A percentile compares a stretch with the other conserved stretches of the same genome.
phyloP scores from a whole-genome alignment of 805 yeast genomes.

The Saccharomycopsis fodiens region DNA sequence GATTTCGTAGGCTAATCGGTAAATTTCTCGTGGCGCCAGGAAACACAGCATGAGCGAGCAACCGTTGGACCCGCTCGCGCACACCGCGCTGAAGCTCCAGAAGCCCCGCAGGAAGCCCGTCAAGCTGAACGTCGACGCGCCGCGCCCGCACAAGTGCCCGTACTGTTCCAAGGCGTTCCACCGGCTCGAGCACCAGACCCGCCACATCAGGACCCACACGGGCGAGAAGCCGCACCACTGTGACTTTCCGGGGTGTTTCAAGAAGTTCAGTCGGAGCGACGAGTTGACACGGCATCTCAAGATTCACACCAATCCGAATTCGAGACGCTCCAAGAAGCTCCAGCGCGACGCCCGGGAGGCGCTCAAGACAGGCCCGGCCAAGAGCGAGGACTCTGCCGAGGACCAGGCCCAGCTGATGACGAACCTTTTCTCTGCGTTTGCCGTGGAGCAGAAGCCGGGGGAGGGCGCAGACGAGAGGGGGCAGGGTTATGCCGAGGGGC shows the following conservation, averaged over 20 bases:
- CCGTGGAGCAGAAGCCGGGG: background rate
- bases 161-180: slow-evolving; percentile 69
- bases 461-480: background rate
- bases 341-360: slow-evolving; percentile 11
- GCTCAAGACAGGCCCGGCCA: slow-evolving; percentile 3
- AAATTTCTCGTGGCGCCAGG: no score
- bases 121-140: slow-evolving; percentile 25
- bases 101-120: slow-evolving; percentile 19
- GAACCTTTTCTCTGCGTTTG: background rate
- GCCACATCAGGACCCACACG: slow-evolving; percentile 74
- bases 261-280: slow-evolving; percentile 62
- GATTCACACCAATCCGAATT: slow-evolving; percentile 66
- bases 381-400: background rate
- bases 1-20: no score
- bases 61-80: slow-evolving; percentile 1
- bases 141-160: slow-evolving; percentile 64
- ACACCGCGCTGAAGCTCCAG: slow-evolving; percentile 12
- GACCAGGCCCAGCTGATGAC: background rate
- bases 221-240: slow-evolving; percentile 78
- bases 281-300: slow-evolving; percentile 69
- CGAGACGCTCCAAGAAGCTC: slow-evolving; percentile 28
- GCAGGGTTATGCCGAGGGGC: background rate
- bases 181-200: slow-evolving; percentile 68
- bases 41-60: background rate
- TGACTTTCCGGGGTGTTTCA: slow-evolving; percentile 61